Evolutionary conservation across 352 stramenopile species (phyloP).

Genomic region (Phytopythium aichiense): DNA sequence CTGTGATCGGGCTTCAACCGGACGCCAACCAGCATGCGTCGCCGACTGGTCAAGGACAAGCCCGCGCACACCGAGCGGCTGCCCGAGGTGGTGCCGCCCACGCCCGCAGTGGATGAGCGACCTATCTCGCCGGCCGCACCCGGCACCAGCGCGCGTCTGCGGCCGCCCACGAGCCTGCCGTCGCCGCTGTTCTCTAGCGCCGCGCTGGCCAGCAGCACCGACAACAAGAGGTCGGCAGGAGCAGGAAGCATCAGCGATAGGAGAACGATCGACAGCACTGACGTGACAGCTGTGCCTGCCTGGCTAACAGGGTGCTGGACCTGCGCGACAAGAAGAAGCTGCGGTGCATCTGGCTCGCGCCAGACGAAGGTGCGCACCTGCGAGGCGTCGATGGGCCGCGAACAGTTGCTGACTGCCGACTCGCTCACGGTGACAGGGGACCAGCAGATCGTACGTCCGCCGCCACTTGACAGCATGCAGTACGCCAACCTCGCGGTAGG

Average conservation of each 20-base stretch:
- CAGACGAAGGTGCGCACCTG: constrained; percentile 45
- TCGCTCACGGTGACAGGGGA: constrained; percentile 27
- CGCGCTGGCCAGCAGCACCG: background rate
- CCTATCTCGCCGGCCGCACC: background rate
- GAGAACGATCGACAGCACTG: too few species aligned
- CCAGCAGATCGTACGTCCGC: constrained; percentile 52
- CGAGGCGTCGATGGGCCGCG: background rate
- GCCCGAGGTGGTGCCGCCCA: constrained; percentile 16
- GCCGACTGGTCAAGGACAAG: constrained; percentile 18
- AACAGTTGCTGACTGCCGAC: background rate
- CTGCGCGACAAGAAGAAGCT: constrained; percentile 67
- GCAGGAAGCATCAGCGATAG: background rate
- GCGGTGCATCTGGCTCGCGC: constrained; percentile 58
- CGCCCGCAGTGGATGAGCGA: constrained; percentile 6
- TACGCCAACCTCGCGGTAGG: constrained; percentile 54
- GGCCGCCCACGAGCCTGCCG: constrained; percentile 4
- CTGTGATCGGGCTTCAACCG: too few species aligned
- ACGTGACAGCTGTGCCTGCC: background rate
- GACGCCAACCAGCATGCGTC: constrained; percentile 12
- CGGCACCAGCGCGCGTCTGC: background rate
- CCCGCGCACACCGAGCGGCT: constrained; percentile 11
- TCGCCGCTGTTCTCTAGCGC: constrained; percentile 2
- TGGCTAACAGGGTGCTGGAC: constrained; percentile 28
- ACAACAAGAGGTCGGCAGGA: constrained; percentile 4
- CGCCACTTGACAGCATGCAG: constrained; percentile 49